Evolutionary conservation across 306 rosid species (phyloP), one percentile per base, ranked within the genome.

Genomic region (Rosa persica): DNA sequence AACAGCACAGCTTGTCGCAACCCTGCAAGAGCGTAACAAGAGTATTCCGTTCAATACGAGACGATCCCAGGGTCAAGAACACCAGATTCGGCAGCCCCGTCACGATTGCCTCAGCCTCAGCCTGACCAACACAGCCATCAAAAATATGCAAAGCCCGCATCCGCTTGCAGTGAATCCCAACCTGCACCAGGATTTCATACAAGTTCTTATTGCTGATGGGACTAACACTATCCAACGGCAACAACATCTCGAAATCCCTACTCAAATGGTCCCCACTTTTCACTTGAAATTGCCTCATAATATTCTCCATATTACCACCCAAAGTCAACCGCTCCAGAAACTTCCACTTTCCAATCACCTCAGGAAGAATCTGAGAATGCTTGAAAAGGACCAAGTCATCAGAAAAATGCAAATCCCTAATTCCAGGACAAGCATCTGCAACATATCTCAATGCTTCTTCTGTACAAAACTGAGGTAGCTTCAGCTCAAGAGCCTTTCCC

Each of bases 311-410:
- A n/a, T 65, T 38, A 8, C 70, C 46, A 2, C 70, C 70, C 70
- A 65, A 65, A 36, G 23, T 65, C 25, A 65, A 65, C 11, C 38
- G 23, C 46, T 65, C 70, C 23, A 65, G 70, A 65, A 65, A 4
- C 70, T 38, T 65, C 70, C 70, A 65, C 23, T 65, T 38, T 12
- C 70, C 70, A 19, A 65, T 38, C 46, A 65, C 70, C 42, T 65
- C 70, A 1, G 23, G 13, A 1, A 65, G 23, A 36, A 65, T 17
- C 46, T 5, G 70, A 1, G 70, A 65, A 7, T 65, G 46, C 46
- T 65, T 65, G 10, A 65, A 36, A 36, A 65, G 6, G 25, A 65
- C 46, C 44, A 65, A 65, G 38, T 65, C 70, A 38, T 65, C 70
- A 38, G 70, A 1, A 36, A 62, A 65, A 17, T 17, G 46, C 22